Conservation (phyloP, 1,284 basidiomycete genomes). For the Sporisorium exsertum region DNA sequence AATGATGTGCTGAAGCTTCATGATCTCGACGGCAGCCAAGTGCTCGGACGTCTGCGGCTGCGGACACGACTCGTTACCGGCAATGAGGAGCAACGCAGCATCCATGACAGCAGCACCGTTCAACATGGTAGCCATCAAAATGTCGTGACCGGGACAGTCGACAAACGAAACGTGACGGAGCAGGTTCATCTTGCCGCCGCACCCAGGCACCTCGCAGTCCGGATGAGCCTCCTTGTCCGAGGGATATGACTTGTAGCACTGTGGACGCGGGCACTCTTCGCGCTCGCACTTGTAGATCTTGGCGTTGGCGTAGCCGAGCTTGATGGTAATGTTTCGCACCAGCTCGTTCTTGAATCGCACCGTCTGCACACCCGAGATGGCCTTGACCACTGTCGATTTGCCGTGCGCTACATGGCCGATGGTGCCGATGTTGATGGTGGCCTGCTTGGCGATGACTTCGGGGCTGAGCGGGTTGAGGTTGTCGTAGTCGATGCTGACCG, state of each 20-base stretch:
- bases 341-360: conserved; percentile 97
- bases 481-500: conserved; percentile 47
- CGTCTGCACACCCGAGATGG: conserved; percentile 98
- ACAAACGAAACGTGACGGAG: conserved; percentile 87
- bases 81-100: conserved; percentile 92
- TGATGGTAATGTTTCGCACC: conserved; percentile 94
- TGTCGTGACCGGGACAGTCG: conserved; percentile 75
- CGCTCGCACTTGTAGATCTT: conserved; percentile 99
- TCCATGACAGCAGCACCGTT: conserved; percentile 99
- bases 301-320: conserved; percentile 96
- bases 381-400: conserved; percentile 98
- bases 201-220: conserved; percentile 91
- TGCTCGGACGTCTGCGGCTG: conserved; percentile 99
- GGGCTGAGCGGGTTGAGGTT: conserved; percentile 88
- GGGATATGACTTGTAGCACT: conserved; percentile 92
- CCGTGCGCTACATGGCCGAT: conserved; percentile 77
- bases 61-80: conserved; percentile 97
- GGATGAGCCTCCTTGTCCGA: conserved; percentile 94
- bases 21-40: conserved; percentile 97
- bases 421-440: conserved; percentile 71
- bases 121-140: conserved; percentile 98
- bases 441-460: conserved; percentile 97
- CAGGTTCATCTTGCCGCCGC: conserved; percentile 88
- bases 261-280: conserved; percentile 88
- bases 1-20: conserved; percentile 98